Base-by-base conservation (phyloP, 1,139 yeast genomes). In the Candida mesenterica region DNA sequence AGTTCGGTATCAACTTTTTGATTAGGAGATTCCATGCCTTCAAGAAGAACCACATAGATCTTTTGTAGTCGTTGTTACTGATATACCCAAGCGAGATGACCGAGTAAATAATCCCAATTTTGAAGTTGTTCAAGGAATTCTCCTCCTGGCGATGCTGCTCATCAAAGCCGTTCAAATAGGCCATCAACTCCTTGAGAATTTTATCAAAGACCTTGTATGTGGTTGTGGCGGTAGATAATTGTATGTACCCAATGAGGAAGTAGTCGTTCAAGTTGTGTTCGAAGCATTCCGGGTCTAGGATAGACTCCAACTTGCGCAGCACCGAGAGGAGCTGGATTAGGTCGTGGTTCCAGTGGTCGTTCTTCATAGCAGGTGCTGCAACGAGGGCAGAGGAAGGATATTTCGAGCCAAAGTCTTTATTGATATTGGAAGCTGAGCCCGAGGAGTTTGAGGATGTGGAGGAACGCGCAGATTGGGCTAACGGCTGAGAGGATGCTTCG, bases 21-120 rank as follows among this genome's bases (percentile, higher is more conserved):
- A 71, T 68, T 25, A 73, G 55, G 14, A 72, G 54, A 33, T 62
- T 60, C 77, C 78, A 72, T 26, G 68, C 54, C 40, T 61, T 70
- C 39, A 59, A 65, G 43, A 68, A 67, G 41, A 56, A 60, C 32
- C 37, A 31, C 5, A 63, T 52, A 4, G 67, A 59, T 33, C 62
- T 63, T 10, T 38, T 30, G 28, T 43, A 38, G 28, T 43, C 41
- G 10, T 34, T 36, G 30, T 44, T 44, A 31, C 41, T 29, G 18
- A 42, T 41, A 29, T 40, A 48, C 2, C 52, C 52, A 30, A 48
- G 29, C 4, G 51, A 40, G 9, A 46, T 34, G 12, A 48, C 39
- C n/a, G 50, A 41, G 24, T 48, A 48, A 8, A 45, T 40, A n/a
- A 45, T 40, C 6, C 52, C 52, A n/a, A 42, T 39, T 29, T 46